Conservation (phyloP, 2,329 filamentous ascomycete species). For the Celoporthe dispersa region DNA sequence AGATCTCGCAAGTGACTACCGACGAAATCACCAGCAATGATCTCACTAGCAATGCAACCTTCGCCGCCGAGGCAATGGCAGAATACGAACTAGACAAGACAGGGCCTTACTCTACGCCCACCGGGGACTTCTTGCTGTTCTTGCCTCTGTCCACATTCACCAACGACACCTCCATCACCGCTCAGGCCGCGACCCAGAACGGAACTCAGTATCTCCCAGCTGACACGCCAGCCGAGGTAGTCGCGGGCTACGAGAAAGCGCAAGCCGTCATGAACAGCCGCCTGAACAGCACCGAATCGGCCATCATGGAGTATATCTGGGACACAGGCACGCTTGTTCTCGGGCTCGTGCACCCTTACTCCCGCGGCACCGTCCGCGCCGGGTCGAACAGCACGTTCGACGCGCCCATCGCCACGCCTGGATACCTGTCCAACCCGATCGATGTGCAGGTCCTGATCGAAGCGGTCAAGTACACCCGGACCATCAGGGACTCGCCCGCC, state of each 20-base stretch:
- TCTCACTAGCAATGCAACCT: slow-evolving; percentile 34
- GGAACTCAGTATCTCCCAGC: slow-evolving; percentile 33
- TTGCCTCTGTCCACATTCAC: slow-evolving; percentile 20
- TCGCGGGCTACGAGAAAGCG: slow-evolving; percentile 36
- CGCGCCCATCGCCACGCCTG: slow-evolving; percentile 48
- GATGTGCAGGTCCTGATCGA: slow-evolving; percentile 53
- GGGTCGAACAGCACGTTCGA: slow-evolving; percentile 47
- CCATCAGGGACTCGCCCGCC: slow-evolving; percentile 35
- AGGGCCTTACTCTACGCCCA: slow-evolving; percentile 38
- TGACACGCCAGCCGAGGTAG: slow-evolving; percentile 31
- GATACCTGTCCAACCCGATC: slow-evolving; percentile 50
- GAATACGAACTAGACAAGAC: slow-evolving; percentile 36
- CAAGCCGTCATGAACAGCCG: slow-evolving; percentile 33
- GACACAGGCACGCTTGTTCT: slow-evolving; percentile 29
- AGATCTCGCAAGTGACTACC: slow-evolving; percentile 27
- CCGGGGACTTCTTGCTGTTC: slow-evolving; percentile 34
- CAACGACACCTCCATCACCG: slow-evolving; percentile 11
- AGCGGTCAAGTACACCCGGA: slow-evolving; percentile 44
- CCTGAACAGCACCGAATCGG: slow-evolving; percentile 33
- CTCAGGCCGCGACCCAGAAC: slow-evolving; percentile 32
- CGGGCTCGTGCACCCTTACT: slow-evolving; percentile 46
- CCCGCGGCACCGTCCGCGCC: slow-evolving; percentile 57
- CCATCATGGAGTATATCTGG: slow-evolving; percentile 34
- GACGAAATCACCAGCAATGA: slow-evolving; percentile 30
- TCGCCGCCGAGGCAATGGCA: slow-evolving; percentile 34